phyloP scores from a whole-genome alignment of 1,139 yeast genomes.

The Yamadazyma siamensis region DNA sequence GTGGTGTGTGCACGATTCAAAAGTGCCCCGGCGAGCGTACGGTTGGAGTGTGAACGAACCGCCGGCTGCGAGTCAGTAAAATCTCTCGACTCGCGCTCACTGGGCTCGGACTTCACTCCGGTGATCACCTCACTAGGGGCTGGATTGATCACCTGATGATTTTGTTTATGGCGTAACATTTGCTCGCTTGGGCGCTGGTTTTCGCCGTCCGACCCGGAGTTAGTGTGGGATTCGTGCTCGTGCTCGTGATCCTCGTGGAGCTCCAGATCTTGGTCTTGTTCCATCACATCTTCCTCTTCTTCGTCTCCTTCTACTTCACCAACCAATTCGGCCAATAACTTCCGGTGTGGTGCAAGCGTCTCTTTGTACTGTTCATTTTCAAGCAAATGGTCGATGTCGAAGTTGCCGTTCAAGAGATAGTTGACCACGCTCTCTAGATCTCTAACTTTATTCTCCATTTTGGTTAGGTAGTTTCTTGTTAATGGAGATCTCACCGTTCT shows the following conservation, averaged over 20 bases:
- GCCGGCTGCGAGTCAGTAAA: too few relatives aligned
- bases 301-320: conserved; percentile 1
- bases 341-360: conserved; percentile 19
- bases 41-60: too few relatives aligned
- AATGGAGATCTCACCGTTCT: conserved; percentile 74
- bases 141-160: too few relatives aligned
- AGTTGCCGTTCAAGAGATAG: conserved; percentile 29
- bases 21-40: too few relatives aligned
- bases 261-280: neutral
- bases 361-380: conserved; percentile 19
- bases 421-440: conserved; percentile 53
- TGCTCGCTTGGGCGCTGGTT: too few relatives aligned
- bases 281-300: conserved; percentile 2
- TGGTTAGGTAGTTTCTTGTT: conserved; percentile 76
- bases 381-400: conserved; percentile 25
- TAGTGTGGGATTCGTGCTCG: neutral
- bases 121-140: too few relatives aligned
- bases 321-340: too few relatives aligned
- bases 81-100: too few relatives aligned
- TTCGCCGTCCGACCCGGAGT: too few relatives aligned
- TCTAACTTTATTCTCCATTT: conserved; percentile 63
- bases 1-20: too few relatives aligned
- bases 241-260: neutral
- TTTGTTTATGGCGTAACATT: too few relatives aligned
- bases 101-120: too few relatives aligned